Conservation (phyloP, 1,139 yeast species). For the Blastobotrys proliferans region DNA sequence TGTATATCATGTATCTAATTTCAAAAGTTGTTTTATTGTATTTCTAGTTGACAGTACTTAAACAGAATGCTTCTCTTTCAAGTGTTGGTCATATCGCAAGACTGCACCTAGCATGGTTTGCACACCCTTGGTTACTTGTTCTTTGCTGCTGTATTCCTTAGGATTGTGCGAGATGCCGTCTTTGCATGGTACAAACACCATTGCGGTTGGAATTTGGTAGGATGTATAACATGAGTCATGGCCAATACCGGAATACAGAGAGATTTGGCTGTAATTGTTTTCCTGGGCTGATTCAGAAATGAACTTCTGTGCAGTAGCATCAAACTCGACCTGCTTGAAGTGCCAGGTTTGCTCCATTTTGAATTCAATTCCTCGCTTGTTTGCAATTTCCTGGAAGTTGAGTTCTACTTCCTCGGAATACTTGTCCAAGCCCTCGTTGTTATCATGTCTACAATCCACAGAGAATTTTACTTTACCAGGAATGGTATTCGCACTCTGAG, state of each 20-base stretch:
- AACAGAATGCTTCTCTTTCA: constrained; percentile 7
- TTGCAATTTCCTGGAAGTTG: constrained; percentile 40
- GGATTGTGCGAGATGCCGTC: too few relatives aligned
- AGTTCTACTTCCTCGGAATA: constrained; percentile 41
- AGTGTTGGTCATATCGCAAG: constrained; percentile 45
- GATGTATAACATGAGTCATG: too few relatives aligned
- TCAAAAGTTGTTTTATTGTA: too few relatives aligned
- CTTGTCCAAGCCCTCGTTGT: constrained; percentile 43
- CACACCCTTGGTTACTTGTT: too few relatives aligned
- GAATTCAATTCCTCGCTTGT: constrained; percentile 39
- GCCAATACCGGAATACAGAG: too few relatives aligned
- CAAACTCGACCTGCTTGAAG: constrained; percentile 55
- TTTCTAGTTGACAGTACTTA: too few relatives aligned
- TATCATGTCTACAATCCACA: constrained; percentile 45
- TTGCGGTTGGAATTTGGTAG: too few relatives aligned
- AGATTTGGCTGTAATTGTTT: constrained; percentile 44
- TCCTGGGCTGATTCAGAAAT: constrained; percentile 50
- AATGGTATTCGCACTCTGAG: constrained; percentile 62
- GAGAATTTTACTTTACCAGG: constrained; percentile 58
- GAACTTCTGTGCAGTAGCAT: constrained; percentile 43
- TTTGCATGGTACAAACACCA: too few relatives aligned
- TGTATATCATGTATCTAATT: too few relatives aligned
- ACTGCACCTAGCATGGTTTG: constrained; percentile 56
- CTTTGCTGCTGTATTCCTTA: too few relatives aligned
- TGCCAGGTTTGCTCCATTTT: constrained; percentile 40